These are phyloP conservation scores for Simmondsia chinensis DNA, from an alignment of 148 eudicot genomes.

Conservation along the genomic window DNA sequence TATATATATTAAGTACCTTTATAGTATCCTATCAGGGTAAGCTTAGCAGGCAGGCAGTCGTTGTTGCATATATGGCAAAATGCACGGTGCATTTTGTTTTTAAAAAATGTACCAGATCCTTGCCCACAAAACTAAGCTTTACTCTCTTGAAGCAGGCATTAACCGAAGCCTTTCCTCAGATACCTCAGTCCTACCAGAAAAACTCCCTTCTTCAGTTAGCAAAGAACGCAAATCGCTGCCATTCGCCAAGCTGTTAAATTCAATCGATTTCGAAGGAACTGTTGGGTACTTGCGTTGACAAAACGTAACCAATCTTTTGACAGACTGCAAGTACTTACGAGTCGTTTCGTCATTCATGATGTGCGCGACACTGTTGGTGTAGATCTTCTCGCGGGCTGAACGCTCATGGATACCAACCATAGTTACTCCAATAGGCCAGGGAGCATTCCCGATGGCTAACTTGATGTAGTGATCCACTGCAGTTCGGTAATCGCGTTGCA, in stretches of 20 bases:
- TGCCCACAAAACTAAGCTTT: too few relatives aligned
- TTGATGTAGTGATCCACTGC: constrained; percentile 94
- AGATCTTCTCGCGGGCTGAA: constrained; percentile 96
- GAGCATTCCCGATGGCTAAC: constrained; percentile 94
- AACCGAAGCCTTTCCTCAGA: constrained; percentile 60
- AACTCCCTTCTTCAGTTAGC: constrained; percentile 52
- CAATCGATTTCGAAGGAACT: constrained; percentile 89
- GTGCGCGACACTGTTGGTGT: constrained; percentile 96
- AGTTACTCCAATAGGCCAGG: constrained; percentile 99
- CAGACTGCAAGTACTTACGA: constrained; percentile 88
- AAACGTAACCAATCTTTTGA: constrained; percentile 86
- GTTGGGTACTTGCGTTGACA: constrained; percentile 89
- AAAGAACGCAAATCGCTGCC: constrained; percentile 85
- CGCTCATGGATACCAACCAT: constrained; percentile 99
- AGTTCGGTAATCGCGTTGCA: constrained; percentile 79
- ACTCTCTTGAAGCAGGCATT: constrained; percentile 75
- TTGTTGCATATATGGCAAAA: too few relatives aligned
- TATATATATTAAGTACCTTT: too few relatives aligned
- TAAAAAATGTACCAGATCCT: too few relatives aligned
- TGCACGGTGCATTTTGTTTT: too few relatives aligned
- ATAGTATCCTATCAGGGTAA: too few relatives aligned
- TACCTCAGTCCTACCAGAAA: constrained; percentile 20
- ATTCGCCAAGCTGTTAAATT: constrained; percentile 95
- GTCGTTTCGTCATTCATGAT: constrained; percentile 98
- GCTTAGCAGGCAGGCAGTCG: too few relatives aligned